Percentiles rank a stretch among this genome's conserved stretches.
phyloP scores from a whole-genome alignment of 345 rosid genomes.

The Rhodamnia argentea region DNA sequence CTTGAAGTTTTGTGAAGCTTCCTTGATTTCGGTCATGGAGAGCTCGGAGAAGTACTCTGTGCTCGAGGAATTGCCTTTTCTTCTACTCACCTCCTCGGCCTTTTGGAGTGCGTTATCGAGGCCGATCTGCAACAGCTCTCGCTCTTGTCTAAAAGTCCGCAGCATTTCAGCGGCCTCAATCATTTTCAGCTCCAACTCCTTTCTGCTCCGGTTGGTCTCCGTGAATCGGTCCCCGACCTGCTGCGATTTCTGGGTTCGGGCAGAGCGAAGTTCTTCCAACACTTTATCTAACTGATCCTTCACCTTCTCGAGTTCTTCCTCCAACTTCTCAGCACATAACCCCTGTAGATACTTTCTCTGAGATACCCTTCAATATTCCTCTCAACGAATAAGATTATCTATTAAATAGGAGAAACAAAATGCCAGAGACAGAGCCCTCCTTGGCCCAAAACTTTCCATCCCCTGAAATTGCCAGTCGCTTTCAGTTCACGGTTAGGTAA shows the following conservation, averaged over 20 bases:
- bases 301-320: background rate
- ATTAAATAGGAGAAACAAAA: background rate
- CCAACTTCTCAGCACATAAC: background rate
- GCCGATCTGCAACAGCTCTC: background rate
- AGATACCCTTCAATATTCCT: background rate
- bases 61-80: background rate
- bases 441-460: background rate
- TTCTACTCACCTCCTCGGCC: background rate
- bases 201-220: background rate
- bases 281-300: background rate
- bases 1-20: constrained; percentile 57
- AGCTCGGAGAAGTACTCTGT: constrained; percentile 52
- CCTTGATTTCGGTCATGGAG: constrained; percentile 55
- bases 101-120: background rate
- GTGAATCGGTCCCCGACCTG: too few relatives aligned
- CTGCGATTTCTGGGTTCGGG: background rate
- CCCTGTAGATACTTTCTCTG: background rate
- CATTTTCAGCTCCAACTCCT: background rate
- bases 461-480: background rate
- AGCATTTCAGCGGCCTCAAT: background rate
- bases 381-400: background rate
- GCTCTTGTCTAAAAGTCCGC: background rate
- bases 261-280: background rate
- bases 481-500: too few relatives aligned
- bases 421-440: background rate